phyloP scores from a whole-genome alignment of 164 flowering plant genomes.

The Piper betle region DNA sequence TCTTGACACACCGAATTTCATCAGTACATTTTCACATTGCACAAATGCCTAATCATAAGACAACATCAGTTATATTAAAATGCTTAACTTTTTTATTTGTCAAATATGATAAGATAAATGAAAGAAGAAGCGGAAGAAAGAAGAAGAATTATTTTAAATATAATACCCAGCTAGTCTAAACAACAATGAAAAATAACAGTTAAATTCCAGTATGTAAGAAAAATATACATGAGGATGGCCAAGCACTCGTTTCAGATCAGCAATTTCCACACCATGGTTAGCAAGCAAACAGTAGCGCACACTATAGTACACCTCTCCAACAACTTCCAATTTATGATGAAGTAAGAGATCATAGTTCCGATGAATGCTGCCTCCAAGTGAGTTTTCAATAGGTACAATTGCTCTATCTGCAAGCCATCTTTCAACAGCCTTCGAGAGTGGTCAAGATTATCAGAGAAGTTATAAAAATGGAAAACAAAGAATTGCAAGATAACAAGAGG shows the following conservation, averaged over 20 bases:
- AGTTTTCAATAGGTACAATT: conserved; percentile 89
- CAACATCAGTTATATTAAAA: too few relatives aligned
- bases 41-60: conserved; percentile 61
- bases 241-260: conserved; percentile 66
- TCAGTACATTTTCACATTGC: conserved; percentile 87
- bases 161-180: too few relatives aligned
- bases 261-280: conserved; percentile 59
- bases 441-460: too few relatives aligned
- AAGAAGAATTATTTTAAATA: too few relatives aligned
- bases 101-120: not conserved
- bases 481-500: too few relatives aligned
- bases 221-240: conserved; percentile 85
- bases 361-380: conserved; percentile 97
- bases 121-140: too few relatives aligned
- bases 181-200: not conserved
- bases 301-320: conserved; percentile 81
- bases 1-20: conserved; percentile 71
- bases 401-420: conserved; percentile 90
- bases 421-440: conserved; percentile 60
- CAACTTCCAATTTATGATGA: conserved; percentile 78
- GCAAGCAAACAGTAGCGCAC: conserved; percentile 82
- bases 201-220: not conserved
- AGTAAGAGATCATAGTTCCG: conserved; percentile 88
- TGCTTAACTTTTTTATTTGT: not conserved
- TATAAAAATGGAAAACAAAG: too few relatives aligned